Conservation (phyloP, 176 grass and related monocot species). For the Themeda triandra region DNA sequence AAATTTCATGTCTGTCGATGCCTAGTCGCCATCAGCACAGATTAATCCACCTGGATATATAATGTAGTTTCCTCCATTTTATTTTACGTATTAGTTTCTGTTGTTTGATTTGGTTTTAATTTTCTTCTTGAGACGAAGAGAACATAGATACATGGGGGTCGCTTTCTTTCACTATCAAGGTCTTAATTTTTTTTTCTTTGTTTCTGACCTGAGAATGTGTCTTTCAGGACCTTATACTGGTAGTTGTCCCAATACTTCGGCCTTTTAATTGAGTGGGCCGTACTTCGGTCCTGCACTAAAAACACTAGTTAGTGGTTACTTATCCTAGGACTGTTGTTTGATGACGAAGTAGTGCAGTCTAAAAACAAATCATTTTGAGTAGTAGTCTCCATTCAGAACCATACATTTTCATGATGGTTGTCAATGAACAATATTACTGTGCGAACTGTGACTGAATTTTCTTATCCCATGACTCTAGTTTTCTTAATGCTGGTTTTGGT, state of each 20-base stretch:
- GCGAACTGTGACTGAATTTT: background rate
- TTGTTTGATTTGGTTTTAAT: background rate
- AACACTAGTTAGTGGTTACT: background rate
- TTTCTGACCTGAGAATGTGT: background rate
- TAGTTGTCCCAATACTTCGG: background rate
- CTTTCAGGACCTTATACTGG: background rate
- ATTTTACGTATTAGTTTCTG: background rate
- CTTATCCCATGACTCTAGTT: too few species aligned
- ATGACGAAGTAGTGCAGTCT: background rate
- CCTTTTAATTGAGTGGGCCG: background rate
- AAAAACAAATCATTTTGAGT: background rate
- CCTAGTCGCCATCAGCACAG: slow-evolving; percentile 24
- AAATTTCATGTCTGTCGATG: slow-evolving; percentile 40
- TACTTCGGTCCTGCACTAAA: background rate
- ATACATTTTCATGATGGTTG: background rate
- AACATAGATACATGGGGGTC: background rate
- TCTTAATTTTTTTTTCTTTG: background rate
- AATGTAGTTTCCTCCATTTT: background rate
- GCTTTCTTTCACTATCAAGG: background rate
- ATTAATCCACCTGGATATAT: background rate
- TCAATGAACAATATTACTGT: background rate
- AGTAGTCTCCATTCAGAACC: background rate
- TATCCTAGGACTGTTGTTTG: background rate
- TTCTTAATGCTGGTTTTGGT: background rate
- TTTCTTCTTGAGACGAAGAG: background rate